Percentiles rank a stretch among this genome's conserved stretches.
phyloP scores from a whole-genome alignment of 345 rosid genomes.

The Diplotaxis tenuifolia region DNA sequence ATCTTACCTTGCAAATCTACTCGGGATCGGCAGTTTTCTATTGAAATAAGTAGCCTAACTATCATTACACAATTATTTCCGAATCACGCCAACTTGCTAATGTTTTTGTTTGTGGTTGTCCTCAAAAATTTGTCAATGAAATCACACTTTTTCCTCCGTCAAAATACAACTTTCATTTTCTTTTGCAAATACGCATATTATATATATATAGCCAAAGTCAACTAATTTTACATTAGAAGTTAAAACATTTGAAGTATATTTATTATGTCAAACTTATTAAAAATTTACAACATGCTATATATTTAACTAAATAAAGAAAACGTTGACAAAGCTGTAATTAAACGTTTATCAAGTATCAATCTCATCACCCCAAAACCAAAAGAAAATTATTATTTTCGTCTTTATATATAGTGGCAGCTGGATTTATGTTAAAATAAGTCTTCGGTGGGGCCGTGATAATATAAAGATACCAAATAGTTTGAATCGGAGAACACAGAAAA shows the following conservation, averaged over 20 bases:
- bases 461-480: constrained; percentile 34
- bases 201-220: constrained; percentile 22
- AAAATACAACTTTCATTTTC: constrained; percentile 4
- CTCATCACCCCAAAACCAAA: not conserved
- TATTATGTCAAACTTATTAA: constrained; percentile 6
- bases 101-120: constrained; percentile 9
- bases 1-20: not conserved
- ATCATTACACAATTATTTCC: constrained; percentile 13
- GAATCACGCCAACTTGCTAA: constrained; percentile 28
- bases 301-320: not conserved
- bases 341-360: not conserved
- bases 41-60: not conserved
- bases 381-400: not conserved
- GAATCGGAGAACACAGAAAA: constrained; percentile 4
- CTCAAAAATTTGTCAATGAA: constrained; percentile 27
- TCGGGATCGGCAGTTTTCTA: not conserved
- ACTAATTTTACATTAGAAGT: constrained; percentile 19
- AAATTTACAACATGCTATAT: constrained; percentile 6
- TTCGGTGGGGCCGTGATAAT: constrained; percentile 26
- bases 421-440: constrained; percentile 27
- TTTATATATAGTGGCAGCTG: constrained; percentile 12
- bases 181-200: constrained; percentile 3
- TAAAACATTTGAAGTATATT: not conserved
- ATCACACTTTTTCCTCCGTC: constrained; percentile 24
- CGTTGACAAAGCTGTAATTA: constrained; percentile 15